A percentile compares a stretch with the other conserved stretches of the same genome.
phyloP scores from a whole-genome alignment of 202 grass and related monocot species.

The Cymbopogon flexuosus region DNA sequence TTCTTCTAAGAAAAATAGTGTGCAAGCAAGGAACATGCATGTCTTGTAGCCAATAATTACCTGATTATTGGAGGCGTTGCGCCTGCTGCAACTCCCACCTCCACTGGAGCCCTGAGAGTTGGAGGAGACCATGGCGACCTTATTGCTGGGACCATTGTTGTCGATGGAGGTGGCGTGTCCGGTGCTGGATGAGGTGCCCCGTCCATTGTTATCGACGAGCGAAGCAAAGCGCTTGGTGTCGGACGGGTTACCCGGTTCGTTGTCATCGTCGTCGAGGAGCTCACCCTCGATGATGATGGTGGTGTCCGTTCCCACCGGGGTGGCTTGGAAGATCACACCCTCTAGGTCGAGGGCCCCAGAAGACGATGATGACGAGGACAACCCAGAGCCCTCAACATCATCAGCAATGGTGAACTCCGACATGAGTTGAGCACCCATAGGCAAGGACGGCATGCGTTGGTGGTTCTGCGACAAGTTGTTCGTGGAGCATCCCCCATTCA shows the following conservation, averaged over 20 bases:
- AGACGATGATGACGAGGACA: neutral
- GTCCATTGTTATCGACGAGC: neutral
- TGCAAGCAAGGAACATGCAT: neutral
- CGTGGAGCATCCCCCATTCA: constrained; percentile 15
- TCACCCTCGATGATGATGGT: constrained; percentile 50
- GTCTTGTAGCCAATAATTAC: constrained; percentile 20
- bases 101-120: neutral
- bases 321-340: neutral
- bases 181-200: no score
- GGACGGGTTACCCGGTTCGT: neutral
- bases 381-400: neutral
- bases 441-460: constrained; percentile 5
- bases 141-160: neutral
- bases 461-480: neutral
- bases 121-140: neutral
- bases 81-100: neutral
- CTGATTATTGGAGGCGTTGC: constrained; percentile 22
- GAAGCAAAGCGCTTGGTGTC: neutral
- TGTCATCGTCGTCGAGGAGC: neutral
- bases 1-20: neutral
- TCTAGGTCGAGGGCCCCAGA: neutral
- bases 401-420: neutral
- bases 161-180: no score
- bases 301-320: constrained; percentile 18
- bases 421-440: constrained; percentile 22